phyloP scores from a whole-genome alignment of 2,329 filamentous ascomycete genomes.

The Colletotrichum scovillei region DNA sequence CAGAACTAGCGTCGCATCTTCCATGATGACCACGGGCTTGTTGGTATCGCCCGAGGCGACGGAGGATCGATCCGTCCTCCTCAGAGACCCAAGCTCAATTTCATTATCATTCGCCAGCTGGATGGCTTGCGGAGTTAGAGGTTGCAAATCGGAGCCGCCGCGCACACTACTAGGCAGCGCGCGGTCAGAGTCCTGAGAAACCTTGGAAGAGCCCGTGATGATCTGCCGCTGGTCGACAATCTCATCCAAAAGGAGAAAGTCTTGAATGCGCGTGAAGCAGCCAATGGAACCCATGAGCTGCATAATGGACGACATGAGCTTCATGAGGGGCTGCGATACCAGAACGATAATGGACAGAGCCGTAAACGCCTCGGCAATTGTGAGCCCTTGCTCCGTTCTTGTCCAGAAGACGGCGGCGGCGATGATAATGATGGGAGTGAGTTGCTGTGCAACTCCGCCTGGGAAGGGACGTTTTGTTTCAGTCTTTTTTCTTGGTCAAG shows the following conservation, averaged over 20 bases:
- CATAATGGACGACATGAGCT: conserved; percentile 46
- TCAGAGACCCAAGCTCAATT: conserved; percentile 7
- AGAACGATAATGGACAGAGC: conserved; percentile 49
- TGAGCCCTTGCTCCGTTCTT: conserved; percentile 42
- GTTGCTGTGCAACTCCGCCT: conserved; percentile 43
- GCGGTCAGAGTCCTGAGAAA: background rate
- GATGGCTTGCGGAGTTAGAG: conserved; percentile 30
- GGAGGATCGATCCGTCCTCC: background rate
- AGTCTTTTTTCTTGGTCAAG: background rate
- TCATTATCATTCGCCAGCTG: background rate
- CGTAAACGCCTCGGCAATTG: conserved; percentile 49
- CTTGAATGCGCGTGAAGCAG: conserved; percentile 47
- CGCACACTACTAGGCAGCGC: background rate
- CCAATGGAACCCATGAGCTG: conserved; percentile 47
- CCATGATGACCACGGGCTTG: background rate
- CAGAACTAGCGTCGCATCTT: conserved; percentile 34
- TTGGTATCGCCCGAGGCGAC: background rate
- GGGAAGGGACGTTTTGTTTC: background rate
- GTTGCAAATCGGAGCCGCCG: conserved; percentile 24
- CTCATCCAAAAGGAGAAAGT: conserved; percentile 44
- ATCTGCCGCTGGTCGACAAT: conserved; percentile 36
- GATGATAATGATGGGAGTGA: conserved; percentile 47
- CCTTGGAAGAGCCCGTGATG: conserved; percentile 6
- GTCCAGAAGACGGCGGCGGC: conserved; percentile 48
- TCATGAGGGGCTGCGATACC: conserved; percentile 46